These are phyloP conservation scores for Angophora floribunda DNA, from an alignment of 345 rosid species.

Conservation along the genomic window DNA sequence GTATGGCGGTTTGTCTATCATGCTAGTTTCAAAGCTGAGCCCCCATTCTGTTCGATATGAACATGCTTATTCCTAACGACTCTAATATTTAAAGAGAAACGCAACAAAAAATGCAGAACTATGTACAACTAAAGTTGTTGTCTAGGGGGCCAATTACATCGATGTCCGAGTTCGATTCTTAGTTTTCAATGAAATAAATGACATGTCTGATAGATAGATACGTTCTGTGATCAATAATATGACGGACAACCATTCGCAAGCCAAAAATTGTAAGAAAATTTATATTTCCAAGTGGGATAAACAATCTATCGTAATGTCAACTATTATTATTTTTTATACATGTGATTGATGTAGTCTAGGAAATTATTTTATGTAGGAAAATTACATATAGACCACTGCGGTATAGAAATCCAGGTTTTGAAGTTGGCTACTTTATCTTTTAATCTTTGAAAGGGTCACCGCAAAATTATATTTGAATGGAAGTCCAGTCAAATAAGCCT, in stretches of 20 bases:
- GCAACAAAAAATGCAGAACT: background rate
- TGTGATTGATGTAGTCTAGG: background rate
- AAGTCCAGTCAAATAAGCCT: background rate
- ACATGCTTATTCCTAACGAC: background rate
- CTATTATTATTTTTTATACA: too few species aligned
- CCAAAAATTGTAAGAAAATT: background rate
- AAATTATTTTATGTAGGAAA: background rate
- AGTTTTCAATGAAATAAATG: background rate
- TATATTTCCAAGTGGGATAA: background rate
- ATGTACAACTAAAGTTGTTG: background rate
- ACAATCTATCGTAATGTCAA: background rate
- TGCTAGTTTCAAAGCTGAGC: background rate
- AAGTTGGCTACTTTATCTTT: background rate
- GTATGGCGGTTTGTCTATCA: background rate
- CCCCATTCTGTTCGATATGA: background rate
- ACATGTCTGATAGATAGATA: background rate
- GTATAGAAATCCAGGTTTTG: background rate
- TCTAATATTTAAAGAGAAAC: background rate
- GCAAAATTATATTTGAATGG: background rate
- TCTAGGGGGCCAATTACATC: background rate
- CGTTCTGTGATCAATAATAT: background rate
- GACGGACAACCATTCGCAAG: background rate
- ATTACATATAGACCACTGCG: background rate
- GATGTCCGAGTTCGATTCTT: background rate
- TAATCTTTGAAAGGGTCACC: background rate